Percentiles rank a stretch among this genome's conserved stretches.
These are phyloP conservation scores for Malassezia brasiliensis DNA, from an alignment of 1,284 basidiomycete species.

Conservation along the genomic window DNA sequence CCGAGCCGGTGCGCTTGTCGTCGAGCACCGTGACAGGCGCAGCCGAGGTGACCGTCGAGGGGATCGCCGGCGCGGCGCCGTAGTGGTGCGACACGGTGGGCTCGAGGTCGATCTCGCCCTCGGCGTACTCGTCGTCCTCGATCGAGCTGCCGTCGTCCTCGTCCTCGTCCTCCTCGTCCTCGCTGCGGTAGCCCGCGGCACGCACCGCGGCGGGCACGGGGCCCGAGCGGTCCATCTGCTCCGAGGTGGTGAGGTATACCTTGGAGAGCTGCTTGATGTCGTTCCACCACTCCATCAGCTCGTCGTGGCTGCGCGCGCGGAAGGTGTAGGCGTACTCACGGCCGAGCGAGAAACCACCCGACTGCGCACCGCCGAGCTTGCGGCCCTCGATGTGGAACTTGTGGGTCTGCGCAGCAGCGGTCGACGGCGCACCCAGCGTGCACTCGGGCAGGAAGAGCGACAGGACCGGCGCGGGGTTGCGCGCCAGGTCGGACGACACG, in stretches of 20 bases:
- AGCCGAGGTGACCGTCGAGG: constrained; percentile 27
- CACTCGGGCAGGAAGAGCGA: constrained; percentile 87
- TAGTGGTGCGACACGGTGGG: constrained; percentile 9
- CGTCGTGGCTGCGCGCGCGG: constrained; percentile 77
- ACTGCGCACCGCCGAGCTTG: constrained; percentile 62
- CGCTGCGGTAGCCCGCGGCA: constrained; percentile 64
- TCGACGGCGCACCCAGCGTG: constrained; percentile 86
- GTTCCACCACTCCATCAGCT: constrained; percentile 99
- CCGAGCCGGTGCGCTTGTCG: constrained; percentile 21
- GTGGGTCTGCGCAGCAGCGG: constrained; percentile 63
- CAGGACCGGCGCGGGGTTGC: constrained; percentile 62
- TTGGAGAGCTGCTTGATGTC: constrained; percentile 93
- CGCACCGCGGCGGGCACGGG: constrained; percentile 87
- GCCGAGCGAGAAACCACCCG: constrained; percentile 56
- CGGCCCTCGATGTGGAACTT: constrained; percentile 96
- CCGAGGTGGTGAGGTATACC: constrained; percentile 85
- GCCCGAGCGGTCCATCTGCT: constrained; percentile 84
- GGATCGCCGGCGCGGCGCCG: constrained; percentile 30
- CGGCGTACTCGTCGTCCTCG: constrained; percentile 51
- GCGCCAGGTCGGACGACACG: constrained; percentile 65
- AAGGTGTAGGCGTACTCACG: constrained; percentile 72
- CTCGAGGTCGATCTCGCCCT: constrained; percentile 1
- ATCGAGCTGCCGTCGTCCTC: constrained; percentile 54
- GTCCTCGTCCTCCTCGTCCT: constrained; percentile 56
- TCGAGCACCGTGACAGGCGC: constrained; percentile 27